Evolutionary conservation across 306 rosid genomes (phyloP).

Genomic region (Corylus americana): DNA sequence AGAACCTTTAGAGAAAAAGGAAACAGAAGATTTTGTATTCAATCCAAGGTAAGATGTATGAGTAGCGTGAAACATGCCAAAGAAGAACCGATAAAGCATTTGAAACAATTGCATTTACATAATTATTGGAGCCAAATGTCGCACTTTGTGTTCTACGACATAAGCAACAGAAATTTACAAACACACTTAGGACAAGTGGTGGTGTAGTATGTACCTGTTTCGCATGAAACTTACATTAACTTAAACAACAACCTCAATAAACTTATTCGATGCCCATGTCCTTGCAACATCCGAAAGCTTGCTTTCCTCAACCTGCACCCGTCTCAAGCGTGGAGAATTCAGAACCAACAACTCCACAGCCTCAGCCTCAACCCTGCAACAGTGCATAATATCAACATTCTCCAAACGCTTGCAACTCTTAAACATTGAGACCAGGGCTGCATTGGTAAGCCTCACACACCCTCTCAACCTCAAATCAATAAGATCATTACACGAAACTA

Average conservation of each 20-base stretch:
- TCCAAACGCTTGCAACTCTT: slow-evolving; percentile 65
- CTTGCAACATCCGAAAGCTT: slow-evolving; percentile 64
- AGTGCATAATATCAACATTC: slow-evolving; percentile 61
- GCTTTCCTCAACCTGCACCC: slow-evolving; percentile 59
- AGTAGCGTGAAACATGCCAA: not conserved
- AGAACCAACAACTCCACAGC: slow-evolving; percentile 53
- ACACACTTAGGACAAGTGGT: not conserved
- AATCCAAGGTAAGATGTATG: not conserved
- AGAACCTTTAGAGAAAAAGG: not conserved
- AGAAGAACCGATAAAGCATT: slow-evolving; percentile 9
- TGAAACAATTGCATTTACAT: slow-evolving; percentile 16
- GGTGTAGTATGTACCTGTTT: slow-evolving; percentile 32
- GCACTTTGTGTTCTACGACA: slow-evolving; percentile 11
- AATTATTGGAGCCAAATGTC: slow-evolving; percentile 20
- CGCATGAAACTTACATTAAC: slow-evolving; percentile 27
- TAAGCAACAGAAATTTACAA: slow-evolving; percentile 25
- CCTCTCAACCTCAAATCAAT: slow-evolving; percentile 70
- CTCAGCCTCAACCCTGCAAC: slow-evolving; percentile 53
- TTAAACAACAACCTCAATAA: slow-evolving; percentile 45
- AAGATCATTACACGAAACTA: slow-evolving; percentile 63
- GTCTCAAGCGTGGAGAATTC: slow-evolving; percentile 52
- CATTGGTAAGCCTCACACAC: slow-evolving; percentile 53
- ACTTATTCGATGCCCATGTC: slow-evolving; percentile 51
- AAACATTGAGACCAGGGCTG: slow-evolving; percentile 41
- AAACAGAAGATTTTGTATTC: not conserved